A percentile compares a stretch with the other conserved stretches of the same genome.
Evolutionary conservation across 257 asterid genomes (phyloP).

Genomic region (Capsicum chinense): DNA sequence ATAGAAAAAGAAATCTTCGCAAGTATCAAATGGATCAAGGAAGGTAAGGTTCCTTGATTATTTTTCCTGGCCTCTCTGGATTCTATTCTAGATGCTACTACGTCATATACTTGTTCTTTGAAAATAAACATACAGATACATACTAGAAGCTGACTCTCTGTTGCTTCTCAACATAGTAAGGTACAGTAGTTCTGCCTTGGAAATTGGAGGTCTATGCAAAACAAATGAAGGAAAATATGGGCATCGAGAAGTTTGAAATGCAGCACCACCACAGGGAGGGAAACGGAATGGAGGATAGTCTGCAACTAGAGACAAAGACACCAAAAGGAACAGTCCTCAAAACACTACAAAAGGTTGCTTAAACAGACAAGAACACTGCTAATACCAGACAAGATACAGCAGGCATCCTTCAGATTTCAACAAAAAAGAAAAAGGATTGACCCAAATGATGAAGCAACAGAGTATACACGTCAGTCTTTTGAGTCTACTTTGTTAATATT

Average conservation of each 20-base stretch:
- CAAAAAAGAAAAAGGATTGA: background rate
- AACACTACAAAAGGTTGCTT: constrained; percentile 9
- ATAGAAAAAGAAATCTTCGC: background rate
- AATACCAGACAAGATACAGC: background rate
- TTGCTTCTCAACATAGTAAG: constrained; percentile 16
- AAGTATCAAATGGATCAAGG: background rate
- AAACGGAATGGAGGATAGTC: background rate
- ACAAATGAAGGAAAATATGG: background rate
- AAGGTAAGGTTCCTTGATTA: background rate
- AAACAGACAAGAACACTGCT: constrained; percentile 5
- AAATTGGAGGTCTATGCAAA: background rate
- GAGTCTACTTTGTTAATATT: background rate
- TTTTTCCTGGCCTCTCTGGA: background rate
- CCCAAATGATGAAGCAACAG: constrained; percentile 17
- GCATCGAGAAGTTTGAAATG: background rate
- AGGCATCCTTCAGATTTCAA: constrained; percentile 12
- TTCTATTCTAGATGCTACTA: constrained; percentile 9
- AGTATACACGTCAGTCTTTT: background rate
- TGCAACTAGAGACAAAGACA: constrained; percentile 7
- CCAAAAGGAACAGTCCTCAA: background rate
- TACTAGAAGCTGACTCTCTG: constrained; percentile 18
- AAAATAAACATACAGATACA: background rate
- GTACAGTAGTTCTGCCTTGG: background rate
- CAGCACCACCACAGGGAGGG: constrained; percentile 4
- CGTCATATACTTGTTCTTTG: background rate